Conservation (phyloP, 129 eudicot species). For the Flaveria ramosissima region DNA sequence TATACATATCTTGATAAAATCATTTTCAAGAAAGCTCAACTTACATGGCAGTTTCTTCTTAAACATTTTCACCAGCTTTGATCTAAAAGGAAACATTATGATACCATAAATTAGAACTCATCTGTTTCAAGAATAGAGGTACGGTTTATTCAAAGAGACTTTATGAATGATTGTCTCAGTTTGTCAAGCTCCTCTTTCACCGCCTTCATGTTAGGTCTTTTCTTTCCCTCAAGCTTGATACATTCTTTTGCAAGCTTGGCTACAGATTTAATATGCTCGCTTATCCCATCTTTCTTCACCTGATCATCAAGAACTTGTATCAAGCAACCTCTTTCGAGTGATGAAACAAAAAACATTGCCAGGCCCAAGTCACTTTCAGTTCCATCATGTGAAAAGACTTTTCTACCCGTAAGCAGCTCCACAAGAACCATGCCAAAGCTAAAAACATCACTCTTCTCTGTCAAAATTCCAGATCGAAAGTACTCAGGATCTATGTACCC, state of each 20-base stretch:
- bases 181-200: constrained; percentile 22
- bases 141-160: background rate
- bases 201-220: constrained; percentile 30
- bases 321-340: constrained; percentile 18
- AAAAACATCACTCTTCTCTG: constrained; percentile 33
- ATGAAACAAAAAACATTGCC: constrained; percentile 29
- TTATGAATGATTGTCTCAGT: background rate
- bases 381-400: constrained; percentile 28
- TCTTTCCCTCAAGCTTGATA: constrained; percentile 30
- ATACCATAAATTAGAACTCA: too few species aligned
- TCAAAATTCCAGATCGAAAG: constrained; percentile 36
- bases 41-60: too few species aligned
- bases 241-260: constrained; percentile 25
- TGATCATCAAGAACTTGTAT: constrained; percentile 28
- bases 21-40: too few species aligned
- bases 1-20: too few species aligned
- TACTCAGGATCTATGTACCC: constrained; percentile 39
- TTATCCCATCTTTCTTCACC: constrained; percentile 19
- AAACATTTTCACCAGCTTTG: too few species aligned
- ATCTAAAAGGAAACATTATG: too few species aligned
- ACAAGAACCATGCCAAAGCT: constrained; percentile 39
- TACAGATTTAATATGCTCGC: background rate
- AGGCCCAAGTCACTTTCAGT: constrained; percentile 25
- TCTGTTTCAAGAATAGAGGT: too few species aligned
- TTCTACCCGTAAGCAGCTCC: constrained; percentile 30